Percentiles rank a stretch among this genome's conserved stretches.
These are phyloP conservation scores for Logfia minima DNA, from an alignment of 129 eudicot genomes.

Conservation along the genomic window DNA sequence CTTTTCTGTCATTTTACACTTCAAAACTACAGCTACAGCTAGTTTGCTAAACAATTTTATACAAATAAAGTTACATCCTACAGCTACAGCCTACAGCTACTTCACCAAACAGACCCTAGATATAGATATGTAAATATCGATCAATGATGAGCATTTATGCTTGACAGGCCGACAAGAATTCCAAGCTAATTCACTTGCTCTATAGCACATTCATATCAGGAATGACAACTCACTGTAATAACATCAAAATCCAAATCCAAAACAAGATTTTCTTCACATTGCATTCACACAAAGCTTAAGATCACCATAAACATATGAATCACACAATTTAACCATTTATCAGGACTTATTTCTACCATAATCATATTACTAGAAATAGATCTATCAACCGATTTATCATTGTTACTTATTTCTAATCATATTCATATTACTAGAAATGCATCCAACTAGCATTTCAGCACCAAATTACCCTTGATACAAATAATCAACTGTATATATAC, in stretches of 20 bases:
- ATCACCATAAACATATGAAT: conserved; percentile 17
- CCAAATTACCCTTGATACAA: not conserved
- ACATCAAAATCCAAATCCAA: not conserved
- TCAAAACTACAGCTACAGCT: no score
- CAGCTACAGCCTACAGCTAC: no score
- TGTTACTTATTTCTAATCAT: no score
- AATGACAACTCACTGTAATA: not conserved
- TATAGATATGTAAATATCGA: conserved; percentile 1
- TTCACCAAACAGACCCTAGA: no score
- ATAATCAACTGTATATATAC: not conserved
- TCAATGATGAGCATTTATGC: not conserved
- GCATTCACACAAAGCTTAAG: conserved; percentile 21
- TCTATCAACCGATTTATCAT: not conserved
- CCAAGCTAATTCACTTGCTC: conserved; percentile 6
- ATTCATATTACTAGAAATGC: not conserved
- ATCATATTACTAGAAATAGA: not conserved
- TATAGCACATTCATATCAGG: conserved; percentile 15
- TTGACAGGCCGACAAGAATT: not conserved
- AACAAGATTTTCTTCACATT: conserved; percentile 1
- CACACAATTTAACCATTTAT: not conserved
- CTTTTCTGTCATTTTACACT: no score
- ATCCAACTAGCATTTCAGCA: not conserved
- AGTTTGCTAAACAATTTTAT: no score
- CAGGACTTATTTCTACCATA: not conserved
- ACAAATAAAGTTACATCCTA: no score